Evolutionary conservation across 2,329 filamentous ascomycete genomes (phyloP).

Genomic region (Scopulariopsis brevicaulis): DNA sequence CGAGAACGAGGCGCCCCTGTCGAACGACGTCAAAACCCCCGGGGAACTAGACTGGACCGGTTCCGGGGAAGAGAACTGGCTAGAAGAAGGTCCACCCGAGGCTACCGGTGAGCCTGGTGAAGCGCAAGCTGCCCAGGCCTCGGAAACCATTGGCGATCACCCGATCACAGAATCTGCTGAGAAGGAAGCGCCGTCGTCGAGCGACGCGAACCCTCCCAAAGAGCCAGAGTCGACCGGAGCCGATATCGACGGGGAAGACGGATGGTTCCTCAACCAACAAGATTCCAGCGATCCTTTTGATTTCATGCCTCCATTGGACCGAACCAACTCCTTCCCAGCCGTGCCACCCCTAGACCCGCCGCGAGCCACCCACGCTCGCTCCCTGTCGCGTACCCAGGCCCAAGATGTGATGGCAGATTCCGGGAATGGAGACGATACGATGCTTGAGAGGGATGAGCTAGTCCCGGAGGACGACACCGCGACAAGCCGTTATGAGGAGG

Average conservation of each 20-base stretch:
- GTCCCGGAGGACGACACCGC: constrained; percentile 19
- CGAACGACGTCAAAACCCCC: neutral
- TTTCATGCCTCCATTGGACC: constrained; percentile 43
- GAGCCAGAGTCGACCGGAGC: neutral
- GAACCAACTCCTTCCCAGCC: constrained; percentile 52
- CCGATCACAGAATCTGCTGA: neutral
- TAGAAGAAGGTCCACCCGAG: constrained; percentile 32
- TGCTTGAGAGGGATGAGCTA: constrained; percentile 19
- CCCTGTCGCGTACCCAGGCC: constrained; percentile 3
- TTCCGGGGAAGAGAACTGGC: constrained; percentile 2
- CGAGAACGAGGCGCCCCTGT: neutral
- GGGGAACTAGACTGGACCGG: neutral
- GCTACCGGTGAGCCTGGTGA: constrained; percentile 28
- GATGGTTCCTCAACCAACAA: neutral
- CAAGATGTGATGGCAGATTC: constrained; percentile 2
- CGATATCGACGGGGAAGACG: neutral
- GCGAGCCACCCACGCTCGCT: neutral
- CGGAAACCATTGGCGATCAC: neutral
- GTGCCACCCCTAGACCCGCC: constrained; percentile 26
- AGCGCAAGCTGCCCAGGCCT: constrained; percentile 18
- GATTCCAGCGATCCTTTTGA: constrained; percentile 37
- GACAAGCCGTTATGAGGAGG: constrained; percentile 58
- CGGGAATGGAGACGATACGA: constrained; percentile 25
- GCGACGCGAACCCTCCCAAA: neutral
- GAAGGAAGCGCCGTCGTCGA: neutral